Percentiles rank a stretch among this genome's conserved stretches.
These are phyloP conservation scores for Gossypium schwendimanii DNA, from an alignment of 441 rosid genomes.

Conservation along the genomic window DNA sequence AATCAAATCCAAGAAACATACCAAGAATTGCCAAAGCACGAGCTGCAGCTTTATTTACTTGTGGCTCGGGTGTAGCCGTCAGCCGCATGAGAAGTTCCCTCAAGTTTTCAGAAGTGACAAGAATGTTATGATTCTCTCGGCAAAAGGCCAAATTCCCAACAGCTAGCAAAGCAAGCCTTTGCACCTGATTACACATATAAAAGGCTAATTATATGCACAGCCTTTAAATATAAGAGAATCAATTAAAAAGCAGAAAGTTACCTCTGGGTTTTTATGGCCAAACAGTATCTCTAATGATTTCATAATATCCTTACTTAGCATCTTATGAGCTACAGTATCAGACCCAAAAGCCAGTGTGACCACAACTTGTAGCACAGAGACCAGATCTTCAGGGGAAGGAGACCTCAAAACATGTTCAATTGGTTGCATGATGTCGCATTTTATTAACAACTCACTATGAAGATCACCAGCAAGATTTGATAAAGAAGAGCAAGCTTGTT, in stretches of 20 bases:
- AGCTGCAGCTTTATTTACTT: conserved; percentile 88
- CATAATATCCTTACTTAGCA: conserved; percentile 70
- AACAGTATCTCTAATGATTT: conserved; percentile 72
- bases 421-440: conserved; percentile 91
- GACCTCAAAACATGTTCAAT: conserved; percentile 76
- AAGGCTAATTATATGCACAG: conserved; percentile 15
- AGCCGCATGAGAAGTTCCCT: conserved; percentile 74
- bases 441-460: conserved; percentile 80
- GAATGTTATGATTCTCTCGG: conserved; percentile 75
- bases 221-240: conserved; percentile 12
- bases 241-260: conserved; percentile 24
- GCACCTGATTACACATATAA: conserved; percentile 49
- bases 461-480: conserved; percentile 88
- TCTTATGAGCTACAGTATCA: conserved; percentile 78
- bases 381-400: conserved; percentile 58
- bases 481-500: conserved; percentile 90
- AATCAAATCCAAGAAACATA: conserved; percentile 27
- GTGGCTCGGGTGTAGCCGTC: conserved; percentile 64
- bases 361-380: conserved; percentile 81
- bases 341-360: conserved; percentile 76
- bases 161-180: conserved; percentile 76
- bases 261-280: conserved; percentile 73
- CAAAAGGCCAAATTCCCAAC: conserved; percentile 95
- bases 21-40: conserved; percentile 98
- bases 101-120: conserved; percentile 88